Percentiles rank a stretch among this genome's conserved stretches.
These are phyloP conservation scores for Annulohypoxylon truncatum DNA, from an alignment of 2,329 filamentous ascomycete genomes.

Conservation along the genomic window DNA sequence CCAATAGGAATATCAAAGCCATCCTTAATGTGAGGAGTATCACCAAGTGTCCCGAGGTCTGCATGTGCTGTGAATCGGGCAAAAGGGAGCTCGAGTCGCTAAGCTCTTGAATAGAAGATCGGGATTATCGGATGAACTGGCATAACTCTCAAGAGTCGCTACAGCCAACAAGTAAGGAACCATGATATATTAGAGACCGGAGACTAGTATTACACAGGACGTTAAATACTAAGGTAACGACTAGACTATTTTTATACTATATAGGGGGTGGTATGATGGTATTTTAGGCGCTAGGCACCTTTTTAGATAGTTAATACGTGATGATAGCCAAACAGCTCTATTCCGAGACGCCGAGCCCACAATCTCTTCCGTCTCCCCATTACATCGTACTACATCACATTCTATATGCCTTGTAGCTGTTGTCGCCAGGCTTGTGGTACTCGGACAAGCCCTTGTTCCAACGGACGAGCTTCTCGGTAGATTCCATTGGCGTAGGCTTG, in stretches of 20 bases:
- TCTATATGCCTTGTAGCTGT: constrained; percentile 45
- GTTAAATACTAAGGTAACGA: constrained; percentile 30
- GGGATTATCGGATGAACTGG: not conserved
- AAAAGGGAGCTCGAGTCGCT: not conserved
- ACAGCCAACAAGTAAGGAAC: not conserved
- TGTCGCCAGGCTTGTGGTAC: constrained; percentile 44
- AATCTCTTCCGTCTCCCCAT: constrained; percentile 6
- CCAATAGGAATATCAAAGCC: too few relatives aligned
- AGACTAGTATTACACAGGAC: constrained; percentile 20
- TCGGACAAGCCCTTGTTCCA: constrained; percentile 49
- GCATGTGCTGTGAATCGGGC: too few relatives aligned
- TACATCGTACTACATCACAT: constrained; percentile 39
- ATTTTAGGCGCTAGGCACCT: constrained; percentile 1
- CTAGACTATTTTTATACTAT: constrained; percentile 30
- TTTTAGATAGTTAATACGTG: constrained; percentile 9
- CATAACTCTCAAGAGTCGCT: not conserved
- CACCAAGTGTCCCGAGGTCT: too few relatives aligned
- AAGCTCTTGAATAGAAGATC: not conserved
- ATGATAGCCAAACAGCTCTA: constrained; percentile 22
- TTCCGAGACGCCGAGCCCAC: constrained; percentile 27
- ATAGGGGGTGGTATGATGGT: constrained; percentile 23
- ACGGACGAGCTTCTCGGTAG: constrained; percentile 44
- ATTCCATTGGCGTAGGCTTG: constrained; percentile 42
- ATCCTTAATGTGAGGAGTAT: too few relatives aligned
- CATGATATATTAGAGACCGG: not conserved